phyloP scores from a whole-genome alignment of 208 protist species.

The Jaenimonas drosophilae region DNA sequence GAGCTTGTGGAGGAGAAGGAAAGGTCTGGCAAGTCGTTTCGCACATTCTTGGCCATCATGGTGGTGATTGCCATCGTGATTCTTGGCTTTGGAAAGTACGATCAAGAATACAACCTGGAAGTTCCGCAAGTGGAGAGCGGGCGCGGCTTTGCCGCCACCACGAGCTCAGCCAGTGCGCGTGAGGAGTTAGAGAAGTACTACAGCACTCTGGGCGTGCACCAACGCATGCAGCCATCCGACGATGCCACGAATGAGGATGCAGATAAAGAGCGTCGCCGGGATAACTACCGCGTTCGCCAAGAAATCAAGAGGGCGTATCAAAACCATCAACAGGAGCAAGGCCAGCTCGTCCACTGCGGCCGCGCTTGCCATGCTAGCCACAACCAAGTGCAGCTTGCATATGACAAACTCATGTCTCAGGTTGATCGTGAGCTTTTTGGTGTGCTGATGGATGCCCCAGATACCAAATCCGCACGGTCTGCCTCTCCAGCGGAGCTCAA shows the following conservation, averaged over 20 bases:
- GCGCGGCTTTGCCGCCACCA: slow-evolving; percentile 42
- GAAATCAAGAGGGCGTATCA: slow-evolving; percentile 57
- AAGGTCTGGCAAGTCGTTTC: slow-evolving; percentile 64
- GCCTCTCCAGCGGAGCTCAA: slow-evolving; percentile 38
- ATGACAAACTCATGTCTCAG: slow-evolving; percentile 67
- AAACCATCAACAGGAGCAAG: slow-evolving; percentile 49
- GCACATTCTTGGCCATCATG: slow-evolving; percentile 43
- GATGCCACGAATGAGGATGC: slow-evolving; percentile 9
- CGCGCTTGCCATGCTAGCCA: slow-evolving; percentile 62
- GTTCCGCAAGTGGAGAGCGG: slow-evolving; percentile 74
- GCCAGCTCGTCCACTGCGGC: slow-evolving; percentile 74
- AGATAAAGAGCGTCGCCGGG: slow-evolving; percentile 54
- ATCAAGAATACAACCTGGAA: slow-evolving; percentile 80
- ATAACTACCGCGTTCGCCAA: slow-evolving; percentile 71
- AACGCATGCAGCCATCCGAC: slow-evolving; percentile 18
- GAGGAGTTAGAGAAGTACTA: slow-evolving; percentile 65
- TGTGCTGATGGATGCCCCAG: slow-evolving; percentile 67
- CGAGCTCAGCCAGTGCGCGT: background rate
- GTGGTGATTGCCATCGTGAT: slow-evolving; percentile 34
- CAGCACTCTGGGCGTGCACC: slow-evolving; percentile 51
- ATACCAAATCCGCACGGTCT: slow-evolving; percentile 55
- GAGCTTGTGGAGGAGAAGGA: slow-evolving; percentile 62
- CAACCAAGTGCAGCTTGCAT: slow-evolving; percentile 70
- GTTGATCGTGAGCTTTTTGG: slow-evolving; percentile 79
- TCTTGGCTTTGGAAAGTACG: slow-evolving; percentile 61